A percentile compares a stretch with the other conserved stretches of the same genome.
These are phyloP conservation scores for Tricholoma sp. DNA, from an alignment of 768 basidiomycete genomes.

Conservation along the genomic window DNA sequence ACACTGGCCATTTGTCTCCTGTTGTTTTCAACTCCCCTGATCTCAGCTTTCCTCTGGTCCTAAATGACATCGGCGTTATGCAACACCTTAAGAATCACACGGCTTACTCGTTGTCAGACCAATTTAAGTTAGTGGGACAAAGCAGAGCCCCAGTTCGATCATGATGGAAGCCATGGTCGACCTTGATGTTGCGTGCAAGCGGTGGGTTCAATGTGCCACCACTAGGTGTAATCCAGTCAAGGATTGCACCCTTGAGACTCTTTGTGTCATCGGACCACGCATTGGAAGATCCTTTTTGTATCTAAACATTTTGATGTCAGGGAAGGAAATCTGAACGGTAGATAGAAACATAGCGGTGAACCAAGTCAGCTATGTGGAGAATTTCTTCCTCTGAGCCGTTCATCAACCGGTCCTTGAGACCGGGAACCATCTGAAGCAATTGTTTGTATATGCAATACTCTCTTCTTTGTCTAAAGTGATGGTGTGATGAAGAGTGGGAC, in stretches of 20 bases:
- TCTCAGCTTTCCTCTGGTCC: too few species aligned
- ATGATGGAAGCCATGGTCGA: constrained; percentile 10
- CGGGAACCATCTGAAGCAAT: constrained; percentile 11
- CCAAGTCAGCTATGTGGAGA: constrained; percentile 13
- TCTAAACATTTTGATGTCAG: constrained; percentile 4
- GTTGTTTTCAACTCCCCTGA: too few species aligned
- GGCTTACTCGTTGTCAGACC: not conserved
- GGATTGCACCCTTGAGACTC: not conserved
- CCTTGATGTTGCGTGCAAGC: constrained; percentile 10
- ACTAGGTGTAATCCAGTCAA: constrained; percentile 16
- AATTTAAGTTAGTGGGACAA: not conserved
- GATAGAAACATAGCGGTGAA: not conserved
- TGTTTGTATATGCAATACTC: constrained; percentile 12
- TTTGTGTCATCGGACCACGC: constrained; percentile 8
- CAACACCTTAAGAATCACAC: not conserved
- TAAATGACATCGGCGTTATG: too few species aligned
- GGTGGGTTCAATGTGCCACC: constrained; percentile 6
- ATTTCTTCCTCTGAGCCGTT: constrained; percentile 11
- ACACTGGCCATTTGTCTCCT: too few species aligned
- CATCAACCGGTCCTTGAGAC: constrained; percentile 12
- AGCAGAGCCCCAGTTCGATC: not conserved
- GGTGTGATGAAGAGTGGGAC: not conserved
- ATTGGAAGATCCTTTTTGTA: constrained; percentile 10
- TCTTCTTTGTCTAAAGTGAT: constrained; percentile 7
- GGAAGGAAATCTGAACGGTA: not conserved